phyloP scores from a whole-genome alignment of 495 filamentous ascomycete species.

The Astrocystis sublimbata region DNA sequence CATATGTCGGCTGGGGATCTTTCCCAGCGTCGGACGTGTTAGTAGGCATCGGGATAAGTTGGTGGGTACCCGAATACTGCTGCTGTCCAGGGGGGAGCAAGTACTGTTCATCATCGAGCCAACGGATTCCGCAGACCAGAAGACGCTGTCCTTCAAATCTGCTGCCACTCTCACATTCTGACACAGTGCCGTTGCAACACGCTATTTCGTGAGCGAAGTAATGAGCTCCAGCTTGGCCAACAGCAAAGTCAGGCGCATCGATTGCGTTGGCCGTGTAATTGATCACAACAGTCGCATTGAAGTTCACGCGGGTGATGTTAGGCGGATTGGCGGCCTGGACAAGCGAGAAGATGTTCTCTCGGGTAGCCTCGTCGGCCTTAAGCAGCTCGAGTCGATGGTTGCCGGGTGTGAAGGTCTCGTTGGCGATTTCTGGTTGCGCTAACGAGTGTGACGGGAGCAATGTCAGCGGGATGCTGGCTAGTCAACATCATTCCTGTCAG shows the following conservation, averaged over 20 bases:
- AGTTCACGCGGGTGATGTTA: constrained; percentile 2
- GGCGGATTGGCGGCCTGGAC: constrained; percentile 1
- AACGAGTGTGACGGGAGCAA: neutral
- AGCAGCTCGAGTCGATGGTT: neutral
- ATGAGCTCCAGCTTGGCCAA: neutral
- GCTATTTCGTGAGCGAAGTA: neutral
- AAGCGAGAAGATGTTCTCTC: neutral
- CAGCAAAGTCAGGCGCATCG: constrained; percentile 1
- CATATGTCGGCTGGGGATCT: constrained; percentile 7
- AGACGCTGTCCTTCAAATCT: neutral
- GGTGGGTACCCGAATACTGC: neutral
- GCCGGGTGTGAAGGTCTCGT: constrained; percentile 4
- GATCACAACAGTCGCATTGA: constrained; percentile 1
- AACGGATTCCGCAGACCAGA: neutral
- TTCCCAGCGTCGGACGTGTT: neutral
- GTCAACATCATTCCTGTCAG: neutral
- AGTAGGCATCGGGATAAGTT: constrained; percentile 4
- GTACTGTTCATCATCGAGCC: neutral
- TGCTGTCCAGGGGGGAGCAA: neutral
- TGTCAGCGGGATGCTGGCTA: neutral
- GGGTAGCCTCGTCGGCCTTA: neutral
- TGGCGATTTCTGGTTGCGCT: neutral
- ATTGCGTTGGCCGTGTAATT: constrained; percentile 3
- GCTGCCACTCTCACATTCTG: neutral
- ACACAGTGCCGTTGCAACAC: constrained; percentile 3